These are phyloP conservation scores for Nannochloropsis salina DNA, from an alignment of 108 stramenopile species.

Conservation along the genomic window DNA sequence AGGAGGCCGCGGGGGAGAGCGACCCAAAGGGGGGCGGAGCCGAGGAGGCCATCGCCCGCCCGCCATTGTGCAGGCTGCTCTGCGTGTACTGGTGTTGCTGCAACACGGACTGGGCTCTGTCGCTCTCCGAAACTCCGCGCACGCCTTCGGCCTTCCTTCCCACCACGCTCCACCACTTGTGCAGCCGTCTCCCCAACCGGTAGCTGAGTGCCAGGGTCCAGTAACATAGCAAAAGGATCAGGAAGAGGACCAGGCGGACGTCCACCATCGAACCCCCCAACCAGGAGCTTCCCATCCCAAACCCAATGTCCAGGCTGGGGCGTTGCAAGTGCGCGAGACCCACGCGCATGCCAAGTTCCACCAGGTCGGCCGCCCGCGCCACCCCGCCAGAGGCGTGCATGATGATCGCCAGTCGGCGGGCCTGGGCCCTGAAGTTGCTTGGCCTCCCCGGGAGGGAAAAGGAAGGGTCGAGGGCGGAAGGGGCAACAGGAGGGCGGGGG, in stretches of 20 bases:
- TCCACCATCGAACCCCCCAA: constrained; percentile 15
- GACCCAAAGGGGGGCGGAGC: too few relatives aligned
- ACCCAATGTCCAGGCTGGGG: not conserved
- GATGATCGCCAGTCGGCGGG: not conserved
- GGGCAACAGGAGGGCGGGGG: not conserved
- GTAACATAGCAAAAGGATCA: not conserved
- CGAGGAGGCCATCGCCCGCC: too few relatives aligned
- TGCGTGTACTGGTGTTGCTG: not conserved
- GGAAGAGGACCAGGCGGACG: not conserved
- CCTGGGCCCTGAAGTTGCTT: not conserved
- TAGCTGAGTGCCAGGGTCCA: not conserved
- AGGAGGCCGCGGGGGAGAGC: too few relatives aligned
- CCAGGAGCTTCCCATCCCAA: not conserved
- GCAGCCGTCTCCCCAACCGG: not conserved
- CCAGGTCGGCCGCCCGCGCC: constrained; percentile 10
- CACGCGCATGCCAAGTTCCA: not conserved
- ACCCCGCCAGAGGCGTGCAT: not conserved
- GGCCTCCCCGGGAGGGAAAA: not conserved
- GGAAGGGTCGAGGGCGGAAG: not conserved
- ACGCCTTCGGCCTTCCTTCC: not conserved
- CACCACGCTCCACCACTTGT: not conserved
- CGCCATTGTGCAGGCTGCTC: too few relatives aligned
- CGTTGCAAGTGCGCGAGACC: not conserved
- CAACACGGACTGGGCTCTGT: not conserved
- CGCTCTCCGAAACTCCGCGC: not conserved